A percentile compares a stretch with the other conserved stretches of the same genome.
These are phyloP conservation scores for Beverwykella pulmonaria DNA, from an alignment of 495 filamentous ascomycete genomes.

Conservation along the genomic window DNA sequence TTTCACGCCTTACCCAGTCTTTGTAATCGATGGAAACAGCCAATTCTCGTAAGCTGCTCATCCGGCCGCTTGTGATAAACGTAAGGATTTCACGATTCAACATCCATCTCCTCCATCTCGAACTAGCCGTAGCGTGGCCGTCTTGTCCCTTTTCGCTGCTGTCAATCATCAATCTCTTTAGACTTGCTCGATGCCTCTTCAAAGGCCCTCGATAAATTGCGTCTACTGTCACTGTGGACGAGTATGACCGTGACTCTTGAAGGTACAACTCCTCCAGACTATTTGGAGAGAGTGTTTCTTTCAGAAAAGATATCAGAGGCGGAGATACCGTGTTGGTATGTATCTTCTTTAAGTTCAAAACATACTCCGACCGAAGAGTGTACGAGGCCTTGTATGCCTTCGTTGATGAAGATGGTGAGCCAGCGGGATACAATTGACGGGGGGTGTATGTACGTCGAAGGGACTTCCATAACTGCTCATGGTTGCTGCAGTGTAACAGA, in stretches of 20 bases:
- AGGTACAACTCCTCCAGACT: conserved; percentile 82
- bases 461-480: conserved; percentile 80
- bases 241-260: conserved; percentile 67
- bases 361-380: conserved; percentile 57
- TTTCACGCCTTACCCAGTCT: conserved; percentile 72
- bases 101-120: conserved; percentile 74
- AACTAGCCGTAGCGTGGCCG: conserved; percentile 44
- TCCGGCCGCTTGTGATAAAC: conserved; percentile 81
- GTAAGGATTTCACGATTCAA: conserved; percentile 71
- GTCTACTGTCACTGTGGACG: conserved; percentile 66
- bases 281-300: conserved; percentile 82
- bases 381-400: conserved; percentile 39
- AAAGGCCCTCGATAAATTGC: conserved; percentile 75
- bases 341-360: conserved; percentile 74
- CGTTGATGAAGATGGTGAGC: conserved; percentile 21
- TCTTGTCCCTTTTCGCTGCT: conserved; percentile 57
- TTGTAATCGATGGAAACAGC: conserved; percentile 76
- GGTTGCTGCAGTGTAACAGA: conserved; percentile 74
- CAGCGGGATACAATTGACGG: conserved; percentile 40
- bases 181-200: conserved; percentile 69
- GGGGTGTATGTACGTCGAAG: conserved; percentile 74
- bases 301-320: conserved; percentile 78
- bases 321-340: conserved; percentile 82
- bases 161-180: conserved; percentile 79
- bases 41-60: conserved; percentile 75